These are phyloP conservation scores for Suillus luteus DNA, from an alignment of 768 basidiomycete species.

Conservation along the genomic window DNA sequence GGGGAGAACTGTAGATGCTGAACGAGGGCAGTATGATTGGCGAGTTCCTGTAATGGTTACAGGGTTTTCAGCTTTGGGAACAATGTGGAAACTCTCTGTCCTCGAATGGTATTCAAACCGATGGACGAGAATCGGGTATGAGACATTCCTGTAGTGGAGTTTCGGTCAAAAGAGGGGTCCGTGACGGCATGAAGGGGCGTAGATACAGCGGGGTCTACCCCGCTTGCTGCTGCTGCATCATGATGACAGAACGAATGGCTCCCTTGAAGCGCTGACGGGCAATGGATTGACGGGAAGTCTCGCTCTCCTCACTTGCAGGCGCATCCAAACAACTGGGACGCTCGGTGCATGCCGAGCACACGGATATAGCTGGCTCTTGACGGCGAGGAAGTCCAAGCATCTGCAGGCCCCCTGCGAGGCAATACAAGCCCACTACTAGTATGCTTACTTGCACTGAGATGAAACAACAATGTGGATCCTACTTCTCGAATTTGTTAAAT, in stretches of 20 bases:
- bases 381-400: not conserved
- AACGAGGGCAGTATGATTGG: conserved; percentile 51
- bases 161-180: conserved; percentile 31
- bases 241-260: conserved; percentile 49
- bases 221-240: conserved; percentile 31
- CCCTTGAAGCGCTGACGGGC: conserved; percentile 41
- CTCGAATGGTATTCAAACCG: conserved; percentile 37
- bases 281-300: conserved; percentile 27
- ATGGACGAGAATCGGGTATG: conserved; percentile 37
- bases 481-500: too few relatives aligned
- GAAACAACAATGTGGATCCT: too few relatives aligned
- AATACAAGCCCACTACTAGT: too few relatives aligned
- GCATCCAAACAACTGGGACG: conserved; percentile 31
- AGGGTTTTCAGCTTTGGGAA: conserved; percentile 45
- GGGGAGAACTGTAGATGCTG: conserved; percentile 59
- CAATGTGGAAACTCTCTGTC: conserved; percentile 41
- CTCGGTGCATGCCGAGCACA: conserved; percentile 29
- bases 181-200: conserved; percentile 33
- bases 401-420: not conserved
- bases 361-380: conserved; percentile 28
- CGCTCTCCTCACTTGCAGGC: conserved; percentile 27
- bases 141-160: conserved; percentile 32
- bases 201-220: conserved; percentile 11
- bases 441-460: too few relatives aligned
- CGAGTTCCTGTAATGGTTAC: conserved; percentile 42